A percentile compares a stretch with the other conserved stretches of the same genome.
These are phyloP conservation scores for Microascus cirrosus DNA, from an alignment of 2,329 filamentous ascomycete genomes.

Conservation along the genomic window DNA sequence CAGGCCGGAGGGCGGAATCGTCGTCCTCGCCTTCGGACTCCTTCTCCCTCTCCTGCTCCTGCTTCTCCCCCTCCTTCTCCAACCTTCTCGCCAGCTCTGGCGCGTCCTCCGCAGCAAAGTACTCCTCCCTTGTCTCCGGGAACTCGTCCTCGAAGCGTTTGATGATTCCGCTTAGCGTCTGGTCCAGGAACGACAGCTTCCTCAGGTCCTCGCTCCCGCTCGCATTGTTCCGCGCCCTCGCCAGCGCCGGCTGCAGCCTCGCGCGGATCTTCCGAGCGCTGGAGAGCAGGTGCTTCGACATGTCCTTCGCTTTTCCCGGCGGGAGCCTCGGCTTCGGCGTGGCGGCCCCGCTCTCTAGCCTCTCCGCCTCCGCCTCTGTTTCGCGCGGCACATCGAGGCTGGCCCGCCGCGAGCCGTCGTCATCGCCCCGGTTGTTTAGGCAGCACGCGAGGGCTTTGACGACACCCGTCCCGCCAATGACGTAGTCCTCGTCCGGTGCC, in stretches of 20 bases:
- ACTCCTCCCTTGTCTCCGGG: constrained; percentile 61
- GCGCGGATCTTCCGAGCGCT: constrained; percentile 82
- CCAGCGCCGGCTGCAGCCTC: constrained; percentile 72
- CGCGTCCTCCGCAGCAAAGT: not conserved
- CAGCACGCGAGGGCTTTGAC: constrained; percentile 90
- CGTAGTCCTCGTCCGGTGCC: constrained; percentile 84
- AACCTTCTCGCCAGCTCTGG: not conserved
- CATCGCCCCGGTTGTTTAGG: constrained; percentile 62
- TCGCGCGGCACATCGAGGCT: constrained; percentile 42
- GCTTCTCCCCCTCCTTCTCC: not conserved
- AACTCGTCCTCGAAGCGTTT: constrained; percentile 94
- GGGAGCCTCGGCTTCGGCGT: constrained; percentile 20
- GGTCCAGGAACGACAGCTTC: constrained; percentile 76
- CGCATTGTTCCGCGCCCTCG: constrained; percentile 56
- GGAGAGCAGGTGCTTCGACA: constrained; percentile 80
- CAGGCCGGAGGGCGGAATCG: constrained; percentile 28
- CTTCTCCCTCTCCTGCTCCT: constrained; percentile 15
- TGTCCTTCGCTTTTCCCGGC: constrained; percentile 68
- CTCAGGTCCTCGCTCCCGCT: constrained; percentile 66
- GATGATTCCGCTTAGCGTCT: constrained; percentile 84
- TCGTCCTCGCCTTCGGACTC: constrained; percentile 40
- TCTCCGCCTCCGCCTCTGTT: constrained; percentile 15
- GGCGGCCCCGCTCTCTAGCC: constrained; percentile 30
- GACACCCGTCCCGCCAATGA: constrained; percentile 89
- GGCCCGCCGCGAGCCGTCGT: constrained; percentile 45